Base-by-base conservation (phyloP, 1,284 basidiomycete species). In the Papiliotrema laurentii region DNA sequence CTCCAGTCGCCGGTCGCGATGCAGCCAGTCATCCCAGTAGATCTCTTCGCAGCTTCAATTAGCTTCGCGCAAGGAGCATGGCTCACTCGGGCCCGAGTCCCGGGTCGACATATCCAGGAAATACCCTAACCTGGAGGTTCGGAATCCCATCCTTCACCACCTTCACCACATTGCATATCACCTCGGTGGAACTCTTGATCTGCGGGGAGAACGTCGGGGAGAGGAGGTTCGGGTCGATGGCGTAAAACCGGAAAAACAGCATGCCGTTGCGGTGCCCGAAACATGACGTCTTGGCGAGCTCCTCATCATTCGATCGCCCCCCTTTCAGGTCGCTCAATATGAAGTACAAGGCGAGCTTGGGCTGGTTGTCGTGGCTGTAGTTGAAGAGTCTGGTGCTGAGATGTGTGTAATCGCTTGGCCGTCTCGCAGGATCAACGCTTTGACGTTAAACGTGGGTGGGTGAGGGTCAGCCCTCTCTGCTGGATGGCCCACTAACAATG, bases 71-170 rank as follows among this genome's bases (percentile, higher is more conserved):
- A 14, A 41, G 22, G 6, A 7, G 6, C 11, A 34, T 16, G n/a
- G 22, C 33, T 40, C 35, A 27, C 22, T 31, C 26, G 6, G 45
- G 30, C 6, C 30, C 14, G 5, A 47, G 37, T 19, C 41, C 45
- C 5, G 45, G 45, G 41, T 47, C 45, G 21, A 47, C 45, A 31
- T 47, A 47, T 10, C 30, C 45, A 4, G 45, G 45, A 26, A 41
- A 31, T 31, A 47, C 30, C 18, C 35, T 11, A 13, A 21, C 19
- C 35, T 37, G 7, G 13, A 11, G 11, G 13, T 7, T 18, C 11
- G 35, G 35, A 21, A 37, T 19, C 10, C 35, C 35, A 37, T 37
- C 19, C 35, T 21, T 37, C n/a, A n/a, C n/a, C n/a, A n/a, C n/a
- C n/a, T n/a, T n/a, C 10, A 37, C 35, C 11, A 37, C 35, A 21